Evolutionary conservation across 208 protist genomes (phyloP).

Genomic region (Histomonas meleagridis): DNA sequence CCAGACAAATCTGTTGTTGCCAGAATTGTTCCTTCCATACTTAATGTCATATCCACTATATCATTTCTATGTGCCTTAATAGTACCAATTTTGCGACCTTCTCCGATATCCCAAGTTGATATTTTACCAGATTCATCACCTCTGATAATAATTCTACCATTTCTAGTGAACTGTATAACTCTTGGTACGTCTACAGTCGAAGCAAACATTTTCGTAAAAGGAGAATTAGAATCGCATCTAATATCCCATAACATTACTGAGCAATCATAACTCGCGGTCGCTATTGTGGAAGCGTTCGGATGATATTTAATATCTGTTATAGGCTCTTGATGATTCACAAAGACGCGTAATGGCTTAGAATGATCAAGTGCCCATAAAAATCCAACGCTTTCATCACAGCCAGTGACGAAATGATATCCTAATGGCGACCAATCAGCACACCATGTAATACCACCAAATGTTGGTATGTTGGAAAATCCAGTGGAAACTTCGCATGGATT

Average conservation of each 20-base stretch:
- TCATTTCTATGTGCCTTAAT: neutral
- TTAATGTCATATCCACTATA: neutral
- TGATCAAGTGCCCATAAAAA: neutral
- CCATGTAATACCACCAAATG: neutral
- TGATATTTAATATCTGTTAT: conserved; percentile 8
- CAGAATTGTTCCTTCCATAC: conserved; percentile 2
- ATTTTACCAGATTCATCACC: conserved; percentile 18
- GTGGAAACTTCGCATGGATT: neutral
- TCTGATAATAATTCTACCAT: neutral
- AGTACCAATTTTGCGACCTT: neutral
- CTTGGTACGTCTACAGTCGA: neutral
- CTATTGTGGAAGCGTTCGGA: neutral
- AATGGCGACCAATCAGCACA: neutral
- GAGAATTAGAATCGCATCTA: neutral
- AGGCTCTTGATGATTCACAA: neutral
- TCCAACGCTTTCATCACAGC: neutral
- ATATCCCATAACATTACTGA: neutral
- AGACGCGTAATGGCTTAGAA: neutral
- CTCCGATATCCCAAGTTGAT: neutral
- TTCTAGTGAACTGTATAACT: neutral
- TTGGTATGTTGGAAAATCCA: no score
- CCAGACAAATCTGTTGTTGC: neutral
- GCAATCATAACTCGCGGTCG: neutral
- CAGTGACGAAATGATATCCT: neutral
- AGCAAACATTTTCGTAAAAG: neutral